Conservation (phyloP, 108 stramenopile genomes). For the Fistulifera solaris region DNA sequence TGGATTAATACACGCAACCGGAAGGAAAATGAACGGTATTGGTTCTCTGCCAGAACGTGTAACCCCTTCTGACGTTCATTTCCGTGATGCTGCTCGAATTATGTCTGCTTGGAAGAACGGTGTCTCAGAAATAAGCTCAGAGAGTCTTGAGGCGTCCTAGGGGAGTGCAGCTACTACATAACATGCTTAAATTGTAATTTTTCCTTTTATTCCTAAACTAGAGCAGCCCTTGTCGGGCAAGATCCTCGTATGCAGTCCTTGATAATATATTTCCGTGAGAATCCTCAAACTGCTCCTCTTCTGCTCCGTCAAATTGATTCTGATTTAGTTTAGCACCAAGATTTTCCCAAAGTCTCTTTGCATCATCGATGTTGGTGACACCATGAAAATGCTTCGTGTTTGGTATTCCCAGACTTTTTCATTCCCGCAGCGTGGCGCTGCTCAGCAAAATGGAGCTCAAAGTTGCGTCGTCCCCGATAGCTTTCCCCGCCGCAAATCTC, state of each 20-base stretch:
- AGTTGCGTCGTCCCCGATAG: slow-evolving; percentile 90
- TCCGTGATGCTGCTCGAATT: too few species aligned
- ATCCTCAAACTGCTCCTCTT: slow-evolving; percentile 98
- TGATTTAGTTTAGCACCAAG: slow-evolving; percentile 63
- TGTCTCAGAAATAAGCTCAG: too few species aligned
- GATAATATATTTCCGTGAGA: slow-evolving; percentile 95
- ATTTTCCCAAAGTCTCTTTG: slow-evolving; percentile 80
- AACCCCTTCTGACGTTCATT: background rate
- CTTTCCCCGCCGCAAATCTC: slow-evolving; percentile 98
- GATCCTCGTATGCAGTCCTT: slow-evolving; percentile 86
- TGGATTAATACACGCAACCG: slow-evolving; percentile 19
- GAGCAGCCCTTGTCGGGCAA: slow-evolving; percentile 91
- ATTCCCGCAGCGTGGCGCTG: slow-evolving; percentile 95
- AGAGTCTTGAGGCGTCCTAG: too few species aligned
- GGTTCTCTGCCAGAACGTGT: background rate
- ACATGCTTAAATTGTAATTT: too few species aligned
- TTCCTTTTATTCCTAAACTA: slow-evolving; percentile 19
- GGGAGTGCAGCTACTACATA: too few species aligned
- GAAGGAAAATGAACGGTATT: background rate
- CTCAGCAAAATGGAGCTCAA: slow-evolving; percentile 96
- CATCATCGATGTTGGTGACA: slow-evolving; percentile 96
- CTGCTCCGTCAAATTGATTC: slow-evolving; percentile 71
- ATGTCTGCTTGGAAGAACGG: too few species aligned
- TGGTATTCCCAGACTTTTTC: slow-evolving; percentile 95
- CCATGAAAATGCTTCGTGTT: slow-evolving; percentile 99